Evolutionary conservation across 352 stramenopile species (phyloP).

Genomic region (Phytophthora capsici): DNA sequence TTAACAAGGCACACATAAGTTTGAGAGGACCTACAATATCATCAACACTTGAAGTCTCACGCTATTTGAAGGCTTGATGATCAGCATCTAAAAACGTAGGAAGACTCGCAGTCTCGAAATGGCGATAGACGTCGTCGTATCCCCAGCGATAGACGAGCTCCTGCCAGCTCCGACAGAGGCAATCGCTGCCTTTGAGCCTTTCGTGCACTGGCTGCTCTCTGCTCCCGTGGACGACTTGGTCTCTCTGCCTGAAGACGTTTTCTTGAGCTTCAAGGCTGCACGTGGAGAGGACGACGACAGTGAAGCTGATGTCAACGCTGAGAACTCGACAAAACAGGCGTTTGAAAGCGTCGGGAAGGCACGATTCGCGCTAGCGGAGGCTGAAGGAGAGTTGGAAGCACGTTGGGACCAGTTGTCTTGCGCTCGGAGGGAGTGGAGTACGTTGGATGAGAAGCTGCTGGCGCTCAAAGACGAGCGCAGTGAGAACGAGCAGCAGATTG

Average conservation of each 20-base stretch:
- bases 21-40: background rate
- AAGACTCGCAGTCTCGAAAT: slow-evolving; percentile 12
- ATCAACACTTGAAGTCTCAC: background rate
- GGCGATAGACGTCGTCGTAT: slow-evolving; percentile 13
- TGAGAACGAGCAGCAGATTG: slow-evolving; percentile 54
- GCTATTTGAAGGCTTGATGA: slow-evolving; percentile 27
- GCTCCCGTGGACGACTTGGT: slow-evolving; percentile 53
- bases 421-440: slow-evolving; percentile 48
- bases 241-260: slow-evolving; percentile 30
- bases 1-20: slow-evolving; percentile 20
- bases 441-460: slow-evolving; percentile 50
- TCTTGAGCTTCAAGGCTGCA: background rate
- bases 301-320: background rate
- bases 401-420: slow-evolving; percentile 57
- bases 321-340: slow-evolving; percentile 4
- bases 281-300: slow-evolving; percentile 3
- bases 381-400: slow-evolving; percentile 57
- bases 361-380: slow-evolving; percentile 44
- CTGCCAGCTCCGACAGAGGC: slow-evolving; percentile 42
- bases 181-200: slow-evolving; percentile 53
- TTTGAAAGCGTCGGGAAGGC: slow-evolving; percentile 28
- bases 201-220: slow-evolving; percentile 67
- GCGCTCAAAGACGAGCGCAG: slow-evolving; percentile 52
- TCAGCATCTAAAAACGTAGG: slow-evolving; percentile 17
- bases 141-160: slow-evolving; percentile 26